Evolutionary conservation across 1,284 basidiomycete species (phyloP), one percentile per base, ranked within the genome.

Genomic region (Rhizoctonia solani): DNA sequence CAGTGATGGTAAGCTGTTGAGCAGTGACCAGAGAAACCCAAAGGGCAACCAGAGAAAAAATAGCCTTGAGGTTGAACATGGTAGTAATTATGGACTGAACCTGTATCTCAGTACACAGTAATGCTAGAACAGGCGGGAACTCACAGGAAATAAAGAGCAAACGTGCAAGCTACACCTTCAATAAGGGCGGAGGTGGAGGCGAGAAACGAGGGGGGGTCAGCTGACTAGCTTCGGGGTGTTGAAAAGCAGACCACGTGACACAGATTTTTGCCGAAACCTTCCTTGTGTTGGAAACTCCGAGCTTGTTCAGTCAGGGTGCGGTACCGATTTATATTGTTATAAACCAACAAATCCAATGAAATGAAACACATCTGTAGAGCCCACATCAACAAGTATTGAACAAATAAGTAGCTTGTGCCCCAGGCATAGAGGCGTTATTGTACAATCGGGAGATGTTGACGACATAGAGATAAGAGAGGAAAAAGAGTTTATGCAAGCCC

Each of bases 401-500:
- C 21, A 66, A 54, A 46, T 34, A 49, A 37, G 59, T 65, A 65
- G 11, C 21, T 56, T 54, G 52, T 66, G 63, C 63, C 52, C 63
- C 63, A 66, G 63, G 63, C 63, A 66, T 3, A 29, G 21, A 66
- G 63, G 19, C 54, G 54, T 66, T 66, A 66, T 54, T 66, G 63
- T 66, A 66, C 63, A 66, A 46, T 41, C 52, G 30, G 42, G 21
- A 3, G 11, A 25, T 54, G 63, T 54, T 54, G 59, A 41, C 47
- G 59, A 41, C 63, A 66, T 49, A 49, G 46, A 23, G 46, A 49
- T 49, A 49, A 49, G 23, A 13, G 46, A 46, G 19, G 21, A 46
- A 27, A n/a, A n/a, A n/a, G n/a, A 49, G 19, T 47, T 54, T 47
- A 54, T 52, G 61, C 52, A 54, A 66, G 42, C 52, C 63, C 46